phyloP scores from a whole-genome alignment of 768 basidiomycete genomes.

The Mycena galericulata region DNA sequence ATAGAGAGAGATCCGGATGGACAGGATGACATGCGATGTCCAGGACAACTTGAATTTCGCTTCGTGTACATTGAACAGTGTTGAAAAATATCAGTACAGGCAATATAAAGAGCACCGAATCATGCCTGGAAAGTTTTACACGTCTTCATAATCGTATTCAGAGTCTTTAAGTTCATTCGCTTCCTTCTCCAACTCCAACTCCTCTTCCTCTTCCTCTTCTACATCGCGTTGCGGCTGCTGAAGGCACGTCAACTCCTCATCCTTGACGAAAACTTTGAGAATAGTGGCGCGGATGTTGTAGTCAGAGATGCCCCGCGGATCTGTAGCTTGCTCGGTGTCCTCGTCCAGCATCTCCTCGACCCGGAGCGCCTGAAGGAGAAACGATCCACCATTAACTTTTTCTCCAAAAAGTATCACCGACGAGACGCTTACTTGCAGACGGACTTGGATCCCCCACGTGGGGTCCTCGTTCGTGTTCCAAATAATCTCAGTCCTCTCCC shows the following conservation, averaged over 20 bases:
- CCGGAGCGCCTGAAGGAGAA: background rate
- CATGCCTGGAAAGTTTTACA: too few relatives aligned
- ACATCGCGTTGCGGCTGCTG: background rate
- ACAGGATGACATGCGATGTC: too few relatives aligned
- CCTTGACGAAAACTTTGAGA: background rate
- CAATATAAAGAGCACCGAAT: too few relatives aligned
- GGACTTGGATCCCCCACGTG: conserved; percentile 10
- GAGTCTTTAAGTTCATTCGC: background rate
- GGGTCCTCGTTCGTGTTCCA: background rate
- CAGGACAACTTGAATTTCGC: too few relatives aligned
- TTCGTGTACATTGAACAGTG: too few relatives aligned
- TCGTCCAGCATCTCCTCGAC: background rate
- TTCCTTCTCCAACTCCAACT: background rate
- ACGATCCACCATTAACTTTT: too few relatives aligned
- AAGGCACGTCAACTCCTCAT: background rate
- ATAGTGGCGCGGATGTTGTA: conserved; percentile 1
- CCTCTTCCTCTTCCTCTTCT: background rate
- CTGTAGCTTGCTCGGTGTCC: background rate
- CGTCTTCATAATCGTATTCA: too few relatives aligned
- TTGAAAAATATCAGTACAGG: too few relatives aligned
- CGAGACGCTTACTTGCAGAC: background rate
- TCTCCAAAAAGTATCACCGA: too few relatives aligned
- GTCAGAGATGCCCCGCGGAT: conserved; percentile 1
- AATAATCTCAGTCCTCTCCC: conserved; percentile 16
- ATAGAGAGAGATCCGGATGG: too few relatives aligned